Base-by-base conservation (phyloP, 257 asterid species). In the Lantana camara region DNA sequence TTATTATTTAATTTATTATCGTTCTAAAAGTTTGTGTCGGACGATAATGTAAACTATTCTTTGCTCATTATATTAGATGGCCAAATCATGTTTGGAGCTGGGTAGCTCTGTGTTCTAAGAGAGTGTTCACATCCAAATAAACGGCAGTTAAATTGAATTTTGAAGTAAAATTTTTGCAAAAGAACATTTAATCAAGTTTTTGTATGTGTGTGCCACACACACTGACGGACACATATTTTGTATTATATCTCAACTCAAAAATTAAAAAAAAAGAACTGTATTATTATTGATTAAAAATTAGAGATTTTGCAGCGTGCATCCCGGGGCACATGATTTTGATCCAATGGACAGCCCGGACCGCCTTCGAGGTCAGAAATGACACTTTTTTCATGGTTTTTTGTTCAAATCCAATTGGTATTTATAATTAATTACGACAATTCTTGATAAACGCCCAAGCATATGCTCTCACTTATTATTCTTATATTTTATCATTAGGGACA, bases 281-380 rank as follows among this genome's bases (percentile, higher is more conserved):
- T 3, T 38, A 44, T 42, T 34, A 19, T 34, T 34, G 35, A 37
- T 37, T 1, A 55, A 67, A 71, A 77, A 69, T 45, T 5, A 62
- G 27, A 64, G 75, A 76, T 46, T 52, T 37, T 17, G 73, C 85
- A 78, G 93, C 85, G 78, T 80, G 80, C 82, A 75, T 78, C 76
- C 75, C 74, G 86, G 90, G 72, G 87, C 90, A 86, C 95, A 79
- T 81, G 95, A 79, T 60, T 53, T 68, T 71, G 79, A 86, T 71
- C 81, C 88, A 83, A 65, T 66, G 66, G 71, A 82, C 86, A 83
- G 86, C 84, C 67, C 78, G 41, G 85, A 77, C 63, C 24, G 69
- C 70, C 37, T 75, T 75, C 82, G 53, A 71, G 47, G 79, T 74
- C 68, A 58, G 63, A 54, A 64, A 48, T 41, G 12, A 38, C 17